Evolutionary conservation across 2,329 filamentous ascomycete species (phyloP), one percentile per base, ranked within the genome.

Genomic region (Aspergillus texensis): DNA sequence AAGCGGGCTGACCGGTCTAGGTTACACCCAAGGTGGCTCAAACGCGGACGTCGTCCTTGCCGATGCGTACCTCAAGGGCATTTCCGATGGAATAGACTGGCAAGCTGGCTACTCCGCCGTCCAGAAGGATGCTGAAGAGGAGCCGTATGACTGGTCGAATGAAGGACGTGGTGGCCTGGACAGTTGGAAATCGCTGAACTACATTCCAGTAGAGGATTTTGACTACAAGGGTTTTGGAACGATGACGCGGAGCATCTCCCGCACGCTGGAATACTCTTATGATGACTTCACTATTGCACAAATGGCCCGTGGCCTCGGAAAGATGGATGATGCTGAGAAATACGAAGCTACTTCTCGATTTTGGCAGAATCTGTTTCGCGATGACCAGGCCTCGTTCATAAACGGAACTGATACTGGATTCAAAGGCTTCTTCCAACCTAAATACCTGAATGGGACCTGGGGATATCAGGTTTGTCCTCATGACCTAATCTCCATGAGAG

Each of bases 221-320:
- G 90, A 93, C 74, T 81, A 83, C 2, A 77, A 83, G 36, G 89
- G 89, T 2, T 88, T 89, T 39, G 90, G 90, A 0, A 88, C 88
- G 0, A 85, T 91, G 78, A 92, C 90, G 0, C 83, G 91, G 12
- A 89, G 85, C 64, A 85, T 93, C 50, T 91, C 88, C 1, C 84
- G 91, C 16, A 93, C 90, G 0, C 82, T 93, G 2, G 91, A 93
- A 72, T 93, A 93, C 72, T 86, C 88, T 5, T 93, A 93, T 76
- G 88, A 93, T 69, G 90, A 93, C 77, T 93, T 86, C 71, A 85
- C 84, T 61, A 87, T 91, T 61, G 79, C 87, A 0, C 82, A 88
- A 45, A 86, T 92, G 62, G 89, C 89, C 0, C 81, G 80, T 1
- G 82, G 80, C 0, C 73, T 91, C 26, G 86, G 85, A 14, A 82